Evolutionary conservation across 73 alveolate species (phyloP).

Genomic region (Effrenium voratum): DNA sequence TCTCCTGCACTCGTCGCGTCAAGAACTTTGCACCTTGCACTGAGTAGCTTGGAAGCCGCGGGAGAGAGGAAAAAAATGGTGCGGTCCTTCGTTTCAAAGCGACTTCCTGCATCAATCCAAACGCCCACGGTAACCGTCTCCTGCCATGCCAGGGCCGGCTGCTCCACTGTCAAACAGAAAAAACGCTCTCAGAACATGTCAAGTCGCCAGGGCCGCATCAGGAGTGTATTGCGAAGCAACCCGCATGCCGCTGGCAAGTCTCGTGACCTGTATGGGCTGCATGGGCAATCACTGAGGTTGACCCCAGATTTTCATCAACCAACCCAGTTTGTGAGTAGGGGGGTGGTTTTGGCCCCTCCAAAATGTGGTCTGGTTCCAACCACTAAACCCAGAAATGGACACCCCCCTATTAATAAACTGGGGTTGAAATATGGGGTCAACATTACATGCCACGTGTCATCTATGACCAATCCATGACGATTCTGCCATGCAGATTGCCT

Average conservation of each 20-base stretch:
- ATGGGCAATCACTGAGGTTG: too few species aligned
- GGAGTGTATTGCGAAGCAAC: constrained; percentile 87
- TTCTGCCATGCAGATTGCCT: too few species aligned
- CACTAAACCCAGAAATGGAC: too few species aligned
- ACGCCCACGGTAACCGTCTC: constrained; percentile 82
- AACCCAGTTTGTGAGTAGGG: too few species aligned
- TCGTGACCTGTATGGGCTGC: constrained; percentile 20
- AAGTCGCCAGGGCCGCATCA: constrained; percentile 56
- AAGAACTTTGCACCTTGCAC: not conserved
- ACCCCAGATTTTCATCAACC: too few species aligned
- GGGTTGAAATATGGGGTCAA: too few species aligned
- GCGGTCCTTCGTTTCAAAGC: constrained; percentile 87
- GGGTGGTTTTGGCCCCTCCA: too few species aligned
- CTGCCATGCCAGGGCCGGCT: constrained; percentile 22
- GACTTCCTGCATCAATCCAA: constrained; percentile 94
- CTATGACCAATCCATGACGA: too few species aligned
- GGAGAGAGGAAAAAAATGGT: not conserved
- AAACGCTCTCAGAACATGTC: not conserved
- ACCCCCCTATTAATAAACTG: too few species aligned
- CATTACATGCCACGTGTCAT: too few species aligned
- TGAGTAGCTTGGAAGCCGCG: not conserved
- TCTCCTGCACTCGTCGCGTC: constrained; percentile 1
- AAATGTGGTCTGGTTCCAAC: too few species aligned
- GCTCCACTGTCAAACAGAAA: not conserved
- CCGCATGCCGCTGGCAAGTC: constrained; percentile 74